phyloP scores from a whole-genome alignment of 2,329 filamentous ascomycete species.

The Drechslera avenae region DNA sequence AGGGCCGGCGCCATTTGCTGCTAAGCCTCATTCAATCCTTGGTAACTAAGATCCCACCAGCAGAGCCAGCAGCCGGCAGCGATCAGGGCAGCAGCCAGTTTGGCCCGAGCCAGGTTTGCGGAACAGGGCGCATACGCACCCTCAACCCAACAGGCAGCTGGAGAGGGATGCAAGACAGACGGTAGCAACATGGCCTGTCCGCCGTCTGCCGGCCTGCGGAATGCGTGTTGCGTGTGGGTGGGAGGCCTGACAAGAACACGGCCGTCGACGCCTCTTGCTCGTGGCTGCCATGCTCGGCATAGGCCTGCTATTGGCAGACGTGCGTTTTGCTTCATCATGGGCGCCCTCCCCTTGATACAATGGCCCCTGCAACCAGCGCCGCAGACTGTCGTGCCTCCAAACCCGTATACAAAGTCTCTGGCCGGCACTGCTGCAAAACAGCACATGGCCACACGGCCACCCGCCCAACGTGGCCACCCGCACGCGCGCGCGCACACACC shows the following conservation, averaged over 20 bases:
- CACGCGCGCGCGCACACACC: neutral
- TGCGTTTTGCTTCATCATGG: slow-evolving; percentile 7
- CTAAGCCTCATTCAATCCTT: slow-evolving; percentile 15
- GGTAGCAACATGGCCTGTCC: too few species aligned
- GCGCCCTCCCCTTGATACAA: slow-evolving; percentile 5
- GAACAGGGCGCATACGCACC: slow-evolving; percentile 7
- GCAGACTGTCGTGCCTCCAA: slow-evolving; percentile 5
- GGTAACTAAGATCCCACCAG: neutral
- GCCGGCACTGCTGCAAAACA: neutral
- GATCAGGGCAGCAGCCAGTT: slow-evolving; percentile 9
- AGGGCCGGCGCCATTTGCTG: slow-evolving; percentile 9
- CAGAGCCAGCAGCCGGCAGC: neutral
- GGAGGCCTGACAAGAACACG: too few species aligned
- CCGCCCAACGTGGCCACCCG: neutral
- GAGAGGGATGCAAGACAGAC: neutral
- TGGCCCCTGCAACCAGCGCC: slow-evolving; percentile 9
- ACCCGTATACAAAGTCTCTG: slow-evolving; percentile 2
- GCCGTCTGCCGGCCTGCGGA: neutral
- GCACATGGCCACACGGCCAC: too few species aligned
- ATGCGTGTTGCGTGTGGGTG: too few species aligned
- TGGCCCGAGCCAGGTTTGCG: slow-evolving; percentile 11
- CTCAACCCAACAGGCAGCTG: neutral
- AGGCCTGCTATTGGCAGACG: slow-evolving; percentile 5
- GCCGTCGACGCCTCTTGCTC: neutral
- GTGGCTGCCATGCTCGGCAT: slow-evolving; percentile 3